Percentiles rank a stretch among this genome's conserved stretches.
phyloP scores from a whole-genome alignment of 2,329 filamentous ascomycete genomes.

The Phyllosticta citrichinensis region DNA sequence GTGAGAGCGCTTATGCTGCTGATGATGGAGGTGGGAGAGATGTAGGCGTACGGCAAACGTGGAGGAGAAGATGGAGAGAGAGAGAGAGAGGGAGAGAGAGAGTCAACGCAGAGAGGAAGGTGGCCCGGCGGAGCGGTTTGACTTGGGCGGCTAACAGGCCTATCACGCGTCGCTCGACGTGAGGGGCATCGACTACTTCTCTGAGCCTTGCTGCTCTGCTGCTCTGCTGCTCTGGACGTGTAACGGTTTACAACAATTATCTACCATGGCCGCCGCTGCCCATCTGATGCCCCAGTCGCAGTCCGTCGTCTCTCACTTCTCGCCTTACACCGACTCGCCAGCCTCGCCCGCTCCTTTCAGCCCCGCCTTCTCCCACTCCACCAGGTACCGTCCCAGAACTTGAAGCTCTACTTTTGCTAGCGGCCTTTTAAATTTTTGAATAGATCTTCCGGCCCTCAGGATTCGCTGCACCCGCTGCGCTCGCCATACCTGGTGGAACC shows the following conservation, averaged over 20 bases:
- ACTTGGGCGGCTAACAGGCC: background rate
- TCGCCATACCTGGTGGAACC: conserved; percentile 60
- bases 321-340: conserved; percentile 42
- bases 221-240: background rate
- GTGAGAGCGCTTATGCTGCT: background rate
- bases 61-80: background rate
- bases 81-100: background rate
- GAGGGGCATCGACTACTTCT: background rate
- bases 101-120: background rate
- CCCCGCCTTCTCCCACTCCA: conserved; percentile 28
- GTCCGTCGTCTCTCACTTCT: conserved; percentile 36
- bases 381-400: conserved; percentile 26
- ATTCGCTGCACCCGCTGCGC: conserved; percentile 37
- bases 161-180: background rate
- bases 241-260: background rate
- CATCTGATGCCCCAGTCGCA: conserved; percentile 34
- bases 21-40: background rate
- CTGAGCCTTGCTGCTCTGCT: background rate
- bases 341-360: conserved; percentile 37
- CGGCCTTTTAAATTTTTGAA: background rate
- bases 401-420: conserved; percentile 26
- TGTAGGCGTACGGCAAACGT: background rate
- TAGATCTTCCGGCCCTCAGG: conserved; percentile 19
- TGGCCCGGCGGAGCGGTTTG: background rate
- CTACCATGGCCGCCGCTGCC: conserved; percentile 28